A percentile compares a stretch with the other conserved stretches of the same genome.
These are phyloP conservation scores for Phytophthora citricola DNA, from an alignment of 352 stramenopile genomes.

Conservation along the genomic window DNA sequence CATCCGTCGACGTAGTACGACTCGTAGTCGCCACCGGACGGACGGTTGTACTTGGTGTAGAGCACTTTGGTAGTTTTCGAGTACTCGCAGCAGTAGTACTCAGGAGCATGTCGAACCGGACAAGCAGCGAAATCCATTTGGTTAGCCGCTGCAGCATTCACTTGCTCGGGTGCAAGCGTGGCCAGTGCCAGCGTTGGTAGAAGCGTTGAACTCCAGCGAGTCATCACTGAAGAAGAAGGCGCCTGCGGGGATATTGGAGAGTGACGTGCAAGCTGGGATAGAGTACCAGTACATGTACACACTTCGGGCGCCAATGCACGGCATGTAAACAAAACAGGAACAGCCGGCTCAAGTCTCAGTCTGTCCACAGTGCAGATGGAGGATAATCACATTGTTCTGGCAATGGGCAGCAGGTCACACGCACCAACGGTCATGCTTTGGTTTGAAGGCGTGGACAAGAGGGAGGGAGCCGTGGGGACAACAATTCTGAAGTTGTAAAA, in stretches of 20 bases:
- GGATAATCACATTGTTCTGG: too few species aligned
- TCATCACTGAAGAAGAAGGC: not conserved
- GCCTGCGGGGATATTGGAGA: not conserved
- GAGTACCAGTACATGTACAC: not conserved
- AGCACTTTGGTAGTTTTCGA: constrained; percentile 31
- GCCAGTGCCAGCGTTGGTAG: constrained; percentile 2
- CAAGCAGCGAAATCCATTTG: constrained; percentile 42
- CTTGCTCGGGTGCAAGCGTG: constrained; percentile 5
- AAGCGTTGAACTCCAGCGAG: constrained; percentile 2
- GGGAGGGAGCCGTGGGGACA: too few species aligned
- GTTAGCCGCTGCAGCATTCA: constrained; percentile 19
- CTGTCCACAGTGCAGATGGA: not conserved
- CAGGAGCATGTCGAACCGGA: constrained; percentile 26
- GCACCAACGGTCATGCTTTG: too few species aligned
- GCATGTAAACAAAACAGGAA: not conserved
- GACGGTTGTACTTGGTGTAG: constrained; percentile 44
- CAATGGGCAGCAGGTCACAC: too few species aligned
- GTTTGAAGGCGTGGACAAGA: too few species aligned
- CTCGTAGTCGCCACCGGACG: constrained; percentile 33
- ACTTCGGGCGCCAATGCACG: not conserved
- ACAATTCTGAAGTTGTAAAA: too few species aligned
- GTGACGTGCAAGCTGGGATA: not conserved
- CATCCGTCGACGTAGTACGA: constrained; percentile 41
- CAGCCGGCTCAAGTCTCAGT: not conserved
- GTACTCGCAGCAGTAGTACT: constrained; percentile 32